phyloP scores from a whole-genome alignment of 148 eudicot species.

The Cornus florida region DNA sequence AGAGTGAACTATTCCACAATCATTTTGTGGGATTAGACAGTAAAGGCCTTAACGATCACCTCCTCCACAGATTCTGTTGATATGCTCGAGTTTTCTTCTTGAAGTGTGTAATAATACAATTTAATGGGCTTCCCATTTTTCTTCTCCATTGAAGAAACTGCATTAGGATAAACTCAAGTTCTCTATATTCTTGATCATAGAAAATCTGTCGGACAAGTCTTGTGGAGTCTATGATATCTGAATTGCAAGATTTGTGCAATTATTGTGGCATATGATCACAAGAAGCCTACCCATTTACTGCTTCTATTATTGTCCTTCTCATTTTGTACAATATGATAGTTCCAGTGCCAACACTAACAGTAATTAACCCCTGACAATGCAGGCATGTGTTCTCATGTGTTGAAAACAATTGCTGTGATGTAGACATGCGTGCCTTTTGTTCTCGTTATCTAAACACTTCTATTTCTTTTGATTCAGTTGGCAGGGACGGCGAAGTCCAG shows the following conservation, averaged over 20 bases:
- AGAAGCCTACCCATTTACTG: neutral
- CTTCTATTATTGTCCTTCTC: neutral
- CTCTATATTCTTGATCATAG: neutral
- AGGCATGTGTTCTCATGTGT: neutral
- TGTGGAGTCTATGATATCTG: neutral
- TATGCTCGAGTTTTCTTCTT: neutral
- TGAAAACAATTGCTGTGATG: neutral
- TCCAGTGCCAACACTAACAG: neutral
- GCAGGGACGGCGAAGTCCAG: slow-evolving; percentile 99
- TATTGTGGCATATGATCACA: neutral
- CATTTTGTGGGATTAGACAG: neutral
- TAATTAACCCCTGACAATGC: neutral
- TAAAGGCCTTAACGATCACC: neutral
- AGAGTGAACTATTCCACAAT: neutral
- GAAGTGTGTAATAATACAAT: neutral
- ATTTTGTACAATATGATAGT: neutral
- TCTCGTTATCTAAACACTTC: neutral
- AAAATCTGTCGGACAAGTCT: neutral
- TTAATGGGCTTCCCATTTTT: neutral
- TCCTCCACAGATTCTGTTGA: neutral
- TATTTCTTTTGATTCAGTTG: slow-evolving; percentile 47
- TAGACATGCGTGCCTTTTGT: neutral
- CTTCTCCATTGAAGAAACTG: neutral
- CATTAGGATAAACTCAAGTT: neutral
- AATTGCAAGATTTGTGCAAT: neutral